Conservation (phyloP, 2,329 filamentous ascomycete genomes). For the Clonostachys chloroleuca region DNA sequence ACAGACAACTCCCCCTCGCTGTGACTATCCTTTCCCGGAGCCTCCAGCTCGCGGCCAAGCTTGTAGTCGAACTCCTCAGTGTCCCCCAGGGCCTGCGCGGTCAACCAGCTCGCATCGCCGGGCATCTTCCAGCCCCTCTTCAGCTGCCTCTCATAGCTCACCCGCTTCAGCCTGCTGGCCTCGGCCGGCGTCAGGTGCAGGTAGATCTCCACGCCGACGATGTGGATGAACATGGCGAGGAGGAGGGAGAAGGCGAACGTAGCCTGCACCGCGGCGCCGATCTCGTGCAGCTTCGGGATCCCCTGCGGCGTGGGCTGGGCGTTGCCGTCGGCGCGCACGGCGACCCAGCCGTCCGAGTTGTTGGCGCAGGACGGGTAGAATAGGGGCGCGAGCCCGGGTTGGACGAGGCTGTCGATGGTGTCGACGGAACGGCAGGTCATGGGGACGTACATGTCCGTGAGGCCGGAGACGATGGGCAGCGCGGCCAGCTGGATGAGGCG, state of each 20-base stretch:
- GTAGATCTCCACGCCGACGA: not conserved
- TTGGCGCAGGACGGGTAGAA: conserved; percentile 1
- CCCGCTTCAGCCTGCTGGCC: not conserved
- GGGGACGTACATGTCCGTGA: not conserved
- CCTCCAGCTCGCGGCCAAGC: too few species aligned
- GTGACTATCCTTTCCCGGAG: too few species aligned
- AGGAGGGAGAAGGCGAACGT: not conserved
- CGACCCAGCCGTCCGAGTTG: not conserved
- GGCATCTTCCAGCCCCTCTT: not conserved
- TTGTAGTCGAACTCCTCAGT: not conserved
- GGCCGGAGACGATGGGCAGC: not conserved
- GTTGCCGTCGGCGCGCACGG: not conserved
- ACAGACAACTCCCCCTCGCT: too few species aligned
- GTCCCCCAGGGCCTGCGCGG: not conserved
- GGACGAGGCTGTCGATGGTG: not conserved
- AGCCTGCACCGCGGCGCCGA: not conserved
- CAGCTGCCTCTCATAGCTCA: conserved; percentile 2
- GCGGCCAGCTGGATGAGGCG: conserved; percentile 1
- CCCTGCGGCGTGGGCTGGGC: not conserved
- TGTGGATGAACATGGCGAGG: not conserved
- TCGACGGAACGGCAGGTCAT: conserved; percentile 1
- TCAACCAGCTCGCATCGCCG: not conserved
- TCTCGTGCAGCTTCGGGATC: not conserved
- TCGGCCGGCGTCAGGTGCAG: conserved; percentile 1
- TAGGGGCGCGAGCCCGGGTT: not conserved